Evolutionary conservation across 106 monocot species (phyloP), one percentile per base, ranked within the genome.

Genomic region (Platanthera zijinensis): DNA sequence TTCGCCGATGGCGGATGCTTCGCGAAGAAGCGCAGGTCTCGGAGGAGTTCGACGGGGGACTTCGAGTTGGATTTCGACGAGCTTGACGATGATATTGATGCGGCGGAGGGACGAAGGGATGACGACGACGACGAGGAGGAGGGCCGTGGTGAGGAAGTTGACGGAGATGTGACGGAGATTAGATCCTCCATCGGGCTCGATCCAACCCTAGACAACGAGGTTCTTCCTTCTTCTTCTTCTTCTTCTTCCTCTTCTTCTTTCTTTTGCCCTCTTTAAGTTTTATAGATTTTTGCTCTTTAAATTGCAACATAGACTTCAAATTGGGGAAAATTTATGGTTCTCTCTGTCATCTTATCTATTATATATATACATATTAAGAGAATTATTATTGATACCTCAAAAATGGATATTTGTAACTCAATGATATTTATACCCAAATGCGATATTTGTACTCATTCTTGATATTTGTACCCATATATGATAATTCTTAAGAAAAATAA

Each of bases 1-100:
- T 99, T 88, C 78, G 81, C 81, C 46, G 84, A 84, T 4, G 81
- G 76, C 6, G 84, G 80, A 8, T 95, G 92, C 76, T 84, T 89
- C 12, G 21, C 73, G 28, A 78, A 32, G 78, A 87, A 52, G 57
- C 50, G 76, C 77, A 78, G 54, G 48, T 17, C 30, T 6, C 32
- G 82, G 46, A 48, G 61, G 6, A 13, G 12, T 2, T 52, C 67
- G 70, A 74, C 75, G 78, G 46, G 51, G 53, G 25, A 50, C 4
- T 72, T 76, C 46, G 89, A 84, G 76, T 75, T 54, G 18, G 84
- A 86, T 54, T 53, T 82, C 51, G 80, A 77, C 25, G 82, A 83
- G 21, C 56, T 66, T 0, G 86, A 83, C n/a, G 83, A 64, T 25
- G 89, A 74, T 5, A 77, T 73, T 5, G 76, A 78, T 1, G 82